Percentiles rank a stretch among this genome's conserved stretches.
These are phyloP conservation scores for Digitaria exilis DNA, from an alignment of 202 grass and related monocot species.

Conservation along the genomic window DNA sequence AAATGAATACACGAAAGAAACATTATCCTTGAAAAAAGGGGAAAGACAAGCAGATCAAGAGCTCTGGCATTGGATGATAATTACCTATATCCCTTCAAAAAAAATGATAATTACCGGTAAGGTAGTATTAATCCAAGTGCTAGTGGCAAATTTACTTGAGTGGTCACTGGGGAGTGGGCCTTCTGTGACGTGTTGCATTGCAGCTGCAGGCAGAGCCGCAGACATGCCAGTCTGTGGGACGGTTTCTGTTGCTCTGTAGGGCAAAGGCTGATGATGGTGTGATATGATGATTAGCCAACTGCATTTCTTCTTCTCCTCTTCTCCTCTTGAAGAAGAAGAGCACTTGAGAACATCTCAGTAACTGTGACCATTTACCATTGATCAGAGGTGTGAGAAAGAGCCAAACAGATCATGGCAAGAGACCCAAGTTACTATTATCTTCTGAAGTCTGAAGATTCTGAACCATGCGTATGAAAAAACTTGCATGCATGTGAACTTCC, in stretches of 20 bases:
- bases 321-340: neutral
- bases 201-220: conserved; percentile 20
- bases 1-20: neutral
- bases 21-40: neutral
- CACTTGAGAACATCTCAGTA: neutral
- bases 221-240: conserved; percentile 30
- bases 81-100: no score
- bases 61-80: no score
- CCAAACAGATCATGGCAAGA: neutral
- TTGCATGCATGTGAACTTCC: neutral
- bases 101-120: neutral
- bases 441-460: conserved; percentile 30
- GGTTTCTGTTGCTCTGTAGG: conserved; percentile 38
- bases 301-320: neutral
- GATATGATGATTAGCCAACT: conserved; percentile 38
- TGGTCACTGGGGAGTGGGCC: conserved; percentile 31
- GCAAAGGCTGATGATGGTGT: conserved; percentile 9
- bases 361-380: neutral
- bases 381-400: neutral
- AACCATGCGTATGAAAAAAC: neutral
- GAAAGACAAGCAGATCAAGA: neutral
- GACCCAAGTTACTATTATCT: conserved; percentile 14
- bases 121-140: conserved; percentile 20
- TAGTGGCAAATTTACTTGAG: conserved; percentile 43
- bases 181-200: conserved; percentile 11